phyloP scores from a whole-genome alignment of 177 flowering plant genomes.

The Vitis hybrid region DNA sequence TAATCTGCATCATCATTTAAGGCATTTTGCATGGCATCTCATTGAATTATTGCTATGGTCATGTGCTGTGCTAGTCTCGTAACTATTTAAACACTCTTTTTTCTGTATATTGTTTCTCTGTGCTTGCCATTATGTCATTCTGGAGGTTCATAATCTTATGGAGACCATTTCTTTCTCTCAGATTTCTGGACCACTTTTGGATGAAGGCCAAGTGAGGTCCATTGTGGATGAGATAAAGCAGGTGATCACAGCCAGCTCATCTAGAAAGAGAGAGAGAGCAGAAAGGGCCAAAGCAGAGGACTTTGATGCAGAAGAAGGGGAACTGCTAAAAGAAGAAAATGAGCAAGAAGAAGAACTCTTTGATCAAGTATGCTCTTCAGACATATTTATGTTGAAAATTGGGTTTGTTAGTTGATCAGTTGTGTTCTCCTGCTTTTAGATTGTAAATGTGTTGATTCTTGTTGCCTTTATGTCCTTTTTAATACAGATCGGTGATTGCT shows the following conservation, averaged over 20 bases:
- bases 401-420: too few relatives aligned
- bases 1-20: too few relatives aligned
- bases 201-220: conserved; percentile 78
- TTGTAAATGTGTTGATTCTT: not conserved
- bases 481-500: conserved; percentile 80
- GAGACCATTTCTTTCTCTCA: conserved; percentile 20
- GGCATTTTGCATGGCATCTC: too few relatives aligned
- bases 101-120: too few relatives aligned
- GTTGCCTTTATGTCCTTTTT: conserved; percentile 1
- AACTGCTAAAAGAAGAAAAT: conserved; percentile 88
- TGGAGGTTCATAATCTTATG: not conserved
- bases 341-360: conserved; percentile 99
- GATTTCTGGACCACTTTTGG: conserved; percentile 80
- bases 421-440: too few relatives aligned
- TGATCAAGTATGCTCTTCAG: conserved; percentile 69
- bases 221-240: conserved; percentile 93
- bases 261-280: conserved; percentile 81
- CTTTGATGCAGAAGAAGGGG: conserved; percentile 97
- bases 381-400: not conserved
- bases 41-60: too few relatives aligned
- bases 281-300: conserved; percentile 96
- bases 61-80: too few relatives aligned
- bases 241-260: conserved; percentile 89
- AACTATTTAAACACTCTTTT: too few relatives aligned
- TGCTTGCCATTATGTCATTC: not conserved